phyloP scores from a whole-genome alignment of 202 grass and related monocot species.

The Panicum virgatum region DNA sequence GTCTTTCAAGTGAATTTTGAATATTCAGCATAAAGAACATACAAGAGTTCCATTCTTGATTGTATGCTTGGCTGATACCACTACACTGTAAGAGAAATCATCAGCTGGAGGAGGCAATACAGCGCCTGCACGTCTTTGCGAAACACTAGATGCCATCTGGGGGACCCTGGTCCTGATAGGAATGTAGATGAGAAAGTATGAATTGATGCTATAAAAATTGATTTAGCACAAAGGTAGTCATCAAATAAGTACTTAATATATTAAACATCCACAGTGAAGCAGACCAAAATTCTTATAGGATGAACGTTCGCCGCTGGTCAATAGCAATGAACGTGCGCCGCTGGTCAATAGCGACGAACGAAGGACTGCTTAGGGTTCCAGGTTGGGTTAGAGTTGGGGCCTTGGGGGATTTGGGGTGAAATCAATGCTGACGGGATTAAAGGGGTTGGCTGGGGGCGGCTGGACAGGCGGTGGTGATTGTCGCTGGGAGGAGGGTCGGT shows the following conservation, averaged over 20 bases:
- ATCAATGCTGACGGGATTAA: too few relatives aligned
- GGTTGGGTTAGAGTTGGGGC: too few relatives aligned
- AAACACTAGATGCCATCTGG: conserved; percentile 81
- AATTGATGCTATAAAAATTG: conserved; percentile 5
- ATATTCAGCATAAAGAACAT: conserved; percentile 33
- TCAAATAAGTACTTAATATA: not conserved
- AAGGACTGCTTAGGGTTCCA: too few relatives aligned
- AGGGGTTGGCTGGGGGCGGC: too few relatives aligned
- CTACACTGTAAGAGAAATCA: conserved; percentile 63
- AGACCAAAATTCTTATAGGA: too few relatives aligned
- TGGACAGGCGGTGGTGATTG: too few relatives aligned
- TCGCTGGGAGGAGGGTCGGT: too few relatives aligned
- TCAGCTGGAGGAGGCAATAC: conserved; percentile 82
- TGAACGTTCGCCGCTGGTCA: too few relatives aligned
- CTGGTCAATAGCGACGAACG: too few relatives aligned
- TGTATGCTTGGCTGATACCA: conserved; percentile 58
- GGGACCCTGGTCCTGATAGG: conserved; percentile 90
- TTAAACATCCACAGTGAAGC: not conserved
- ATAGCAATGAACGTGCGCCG: too few relatives aligned
- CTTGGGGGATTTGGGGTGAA: too few relatives aligned
- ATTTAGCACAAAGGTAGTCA: not conserved
- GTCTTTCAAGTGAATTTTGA: conserved; percentile 31
- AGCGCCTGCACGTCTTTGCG: conserved; percentile 70
- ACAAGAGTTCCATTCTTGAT: conserved; percentile 67
- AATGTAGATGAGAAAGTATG: conserved; percentile 34